Base-by-base conservation (phyloP, 495 filamentous ascomycete genomes). In the Hypoxylon perforatum region DNA sequence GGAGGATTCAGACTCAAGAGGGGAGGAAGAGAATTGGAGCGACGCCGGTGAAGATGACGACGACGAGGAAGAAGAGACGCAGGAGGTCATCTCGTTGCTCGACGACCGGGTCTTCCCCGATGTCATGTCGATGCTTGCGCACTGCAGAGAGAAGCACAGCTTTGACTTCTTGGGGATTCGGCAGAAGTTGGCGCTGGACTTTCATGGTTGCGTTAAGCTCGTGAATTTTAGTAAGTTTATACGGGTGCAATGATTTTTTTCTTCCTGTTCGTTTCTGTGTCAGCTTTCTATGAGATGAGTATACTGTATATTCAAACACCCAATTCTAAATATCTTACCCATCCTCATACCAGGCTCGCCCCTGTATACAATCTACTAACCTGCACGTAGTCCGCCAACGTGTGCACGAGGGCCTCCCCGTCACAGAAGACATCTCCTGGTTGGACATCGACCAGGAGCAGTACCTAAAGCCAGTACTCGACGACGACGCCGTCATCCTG, bases 401-500 rank as follows among this genome's bases (percentile, higher is more conserved):
- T 9, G 78, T 78, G 7, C 78, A 80, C 46, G 75, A 81, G 36
- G 78, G 80, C 38, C 81, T 85, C 42, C 68, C 76, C 10, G 74
- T 82, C 3, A 83, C 85, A 1, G 78, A 85, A 53, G 76, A 88
- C 28, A 86, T 88, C 45, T 82, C 84, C 9, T 81, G 77, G 59
- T 76, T 77, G 12, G 78, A 85, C 30, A 89, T 96, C 65, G 80
- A 88, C 25, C 87, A 92, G 56, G 93, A 98, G 56, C 76, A 81
- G 52, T 95, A 88, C 69, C 76, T 97, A 51, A 89, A 91, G 76
- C 94, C 94, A 1, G 88, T 91, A 9, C 76, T 98, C n/a, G 91
- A 96, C 67, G 92, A 97, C 69, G 94, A 98, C 63, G 90, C 93
- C 12, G 80, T 97, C 38, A 81, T 98, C 30, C 91, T 94, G 62